Evolutionary conservation across 805 yeast species (phyloP), one percentile per base, ranked within the genome.

Genomic region (Sugiyamaella chiloensis): DNA sequence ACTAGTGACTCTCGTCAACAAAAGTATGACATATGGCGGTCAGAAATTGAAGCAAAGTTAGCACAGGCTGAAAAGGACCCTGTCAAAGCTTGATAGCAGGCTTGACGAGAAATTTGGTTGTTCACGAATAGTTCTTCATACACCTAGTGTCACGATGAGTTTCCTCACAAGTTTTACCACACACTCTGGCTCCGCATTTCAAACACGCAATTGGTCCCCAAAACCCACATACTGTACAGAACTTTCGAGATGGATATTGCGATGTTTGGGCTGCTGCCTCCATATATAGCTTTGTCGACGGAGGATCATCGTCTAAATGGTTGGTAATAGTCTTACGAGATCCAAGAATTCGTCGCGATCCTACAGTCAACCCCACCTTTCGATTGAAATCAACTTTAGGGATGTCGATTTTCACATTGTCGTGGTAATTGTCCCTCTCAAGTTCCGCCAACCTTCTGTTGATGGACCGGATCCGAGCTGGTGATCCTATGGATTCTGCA

Each of bases 221-320:
- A 56, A 66, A 68, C 1, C 75, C 75, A 45, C 75, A 71, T 1
- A 71, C 67, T 8, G 60, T 55, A 48, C 75, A 71, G 21, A 66
- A 42, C 2, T 55, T 55, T 8, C 63, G 50, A 4, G 58, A 41
- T 2, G 75, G 74, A 50, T 71, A 71, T 11, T 24, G 31, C n/a
- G 72, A 61, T 2, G 68, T 64, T 19, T 41, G 48, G 1, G 68
- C 58, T 1, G 65, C 62, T n/a, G 64, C 60, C 3, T 60, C 55
- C 31, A 53, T 46, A 47, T 57, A 67, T 26, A 51, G 40, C 29
- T 56, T 57, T 2, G 69, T 60, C 6, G 64, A 60, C 5, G 49
- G 41, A 2, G 63, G 64, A 47, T 71, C 75, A 44, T 71, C 75
- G 45, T 71, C 75, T 34, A 68, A 57, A 36, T 64, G 64, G 42